Evolutionary conservation across 495 filamentous ascomycete species (phyloP).

Genomic region (Hypoxylon fuscum): DNA sequence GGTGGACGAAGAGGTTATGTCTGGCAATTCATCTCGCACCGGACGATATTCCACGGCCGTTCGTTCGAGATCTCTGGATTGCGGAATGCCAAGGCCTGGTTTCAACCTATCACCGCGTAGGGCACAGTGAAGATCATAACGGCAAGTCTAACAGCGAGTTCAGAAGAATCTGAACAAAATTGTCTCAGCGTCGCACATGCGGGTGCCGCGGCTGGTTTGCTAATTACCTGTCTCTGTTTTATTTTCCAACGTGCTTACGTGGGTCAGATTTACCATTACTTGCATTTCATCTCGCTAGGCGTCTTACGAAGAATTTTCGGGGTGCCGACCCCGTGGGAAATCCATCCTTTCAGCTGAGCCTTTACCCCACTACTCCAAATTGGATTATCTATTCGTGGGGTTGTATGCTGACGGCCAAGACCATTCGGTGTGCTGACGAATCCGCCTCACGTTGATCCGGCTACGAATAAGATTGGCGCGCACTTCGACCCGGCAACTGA

Average conservation of each 20-base stretch:
- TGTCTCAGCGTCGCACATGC: slow-evolving; percentile 12
- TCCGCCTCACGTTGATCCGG: slow-evolving; percentile 37
- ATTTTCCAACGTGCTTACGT: not conserved
- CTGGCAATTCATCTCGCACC: slow-evolving; percentile 17
- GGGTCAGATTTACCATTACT: slow-evolving; percentile 22
- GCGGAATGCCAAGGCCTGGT: slow-evolving; percentile 19
- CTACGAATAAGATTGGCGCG: slow-evolving; percentile 22
- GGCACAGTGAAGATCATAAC: slow-evolving; percentile 20
- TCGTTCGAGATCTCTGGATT: slow-evolving; percentile 4
- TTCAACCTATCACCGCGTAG: slow-evolving; percentile 16
- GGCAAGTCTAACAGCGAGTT: slow-evolving; percentile 14
- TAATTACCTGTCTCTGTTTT: slow-evolving; percentile 19
- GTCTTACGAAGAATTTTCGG: slow-evolving; percentile 32
- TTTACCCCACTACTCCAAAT: slow-evolving; percentile 24
- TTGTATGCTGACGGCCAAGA: slow-evolving; percentile 39
- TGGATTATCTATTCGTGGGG: slow-evolving; percentile 34
- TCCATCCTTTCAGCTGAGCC: slow-evolving; percentile 38
- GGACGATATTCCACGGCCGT: not conserved
- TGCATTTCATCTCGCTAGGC: slow-evolving; percentile 22
- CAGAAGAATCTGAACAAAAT: slow-evolving; percentile 12
- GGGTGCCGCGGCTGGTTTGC: slow-evolving; percentile 33
- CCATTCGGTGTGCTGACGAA: slow-evolving; percentile 29
- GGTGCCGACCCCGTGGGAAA: slow-evolving; percentile 38
- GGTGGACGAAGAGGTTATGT: slow-evolving; percentile 29
- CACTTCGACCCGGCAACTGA: slow-evolving; percentile 15